phyloP scores from a whole-genome alignment of 2,329 filamentous ascomycete genomes.

The Proliferodiscus dingleyae region DNA sequence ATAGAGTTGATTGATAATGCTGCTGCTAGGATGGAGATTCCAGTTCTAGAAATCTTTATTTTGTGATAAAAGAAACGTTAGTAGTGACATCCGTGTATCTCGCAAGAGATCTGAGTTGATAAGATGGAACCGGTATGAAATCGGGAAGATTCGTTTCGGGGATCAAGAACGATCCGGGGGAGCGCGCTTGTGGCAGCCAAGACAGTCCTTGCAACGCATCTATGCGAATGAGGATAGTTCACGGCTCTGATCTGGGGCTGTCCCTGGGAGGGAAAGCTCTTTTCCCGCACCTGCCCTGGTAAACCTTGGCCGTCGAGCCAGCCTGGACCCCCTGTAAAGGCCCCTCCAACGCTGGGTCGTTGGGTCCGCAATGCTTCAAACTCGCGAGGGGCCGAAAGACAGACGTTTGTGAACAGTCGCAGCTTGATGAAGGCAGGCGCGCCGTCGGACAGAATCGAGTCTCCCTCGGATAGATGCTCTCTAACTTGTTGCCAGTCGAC shows the following conservation, averaged over 20 bases:
- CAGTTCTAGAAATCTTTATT: neutral
- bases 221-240: neutral
- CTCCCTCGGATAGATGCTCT: too few relatives aligned
- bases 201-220: constrained; percentile 6
- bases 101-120: constrained; percentile 3
- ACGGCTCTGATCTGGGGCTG: neutral
- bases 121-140: constrained; percentile 20
- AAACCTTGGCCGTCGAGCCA: neutral
- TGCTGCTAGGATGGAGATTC: neutral
- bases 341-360: too few relatives aligned
- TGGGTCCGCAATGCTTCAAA: too few relatives aligned
- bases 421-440: too few relatives aligned
- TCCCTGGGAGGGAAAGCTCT: constrained; percentile 1
- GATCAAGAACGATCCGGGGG: constrained; percentile 5
- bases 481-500: too few relatives aligned
- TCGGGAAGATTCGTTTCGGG: constrained; percentile 14
- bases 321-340: too few relatives aligned
- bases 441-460: too few relatives aligned
- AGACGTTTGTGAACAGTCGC: too few relatives aligned
- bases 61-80: constrained; percentile 7
- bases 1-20: neutral
- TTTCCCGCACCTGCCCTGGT: neutral
- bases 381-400: too few relatives aligned
- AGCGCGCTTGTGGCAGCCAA: neutral
- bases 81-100: constrained; percentile 2